Conservation (phyloP, 179 eudicot species). For the Monotropa hypopitys region DNA sequence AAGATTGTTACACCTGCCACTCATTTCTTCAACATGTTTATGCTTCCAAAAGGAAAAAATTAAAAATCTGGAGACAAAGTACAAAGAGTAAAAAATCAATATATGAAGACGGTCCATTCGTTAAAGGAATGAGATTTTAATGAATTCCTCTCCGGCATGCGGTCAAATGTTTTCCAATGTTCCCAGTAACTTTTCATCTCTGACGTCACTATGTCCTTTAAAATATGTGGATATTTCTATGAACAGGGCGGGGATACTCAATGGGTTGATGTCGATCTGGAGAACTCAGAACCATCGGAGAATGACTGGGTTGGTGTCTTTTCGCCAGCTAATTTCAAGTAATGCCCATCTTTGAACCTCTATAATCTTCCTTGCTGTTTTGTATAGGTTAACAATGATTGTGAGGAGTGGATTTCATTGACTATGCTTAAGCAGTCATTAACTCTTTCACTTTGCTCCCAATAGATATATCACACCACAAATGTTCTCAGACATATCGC, state of each 20-base stretch:
- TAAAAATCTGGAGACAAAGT: background rate
- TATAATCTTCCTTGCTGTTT: background rate
- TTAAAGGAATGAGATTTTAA: background rate
- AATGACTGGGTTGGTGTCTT: conserved; percentile 76
- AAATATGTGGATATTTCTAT: background rate
- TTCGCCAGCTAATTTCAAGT: conserved; percentile 67
- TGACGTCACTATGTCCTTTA: background rate
- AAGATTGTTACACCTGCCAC: too few species aligned
- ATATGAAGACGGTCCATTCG: background rate
- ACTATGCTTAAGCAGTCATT: background rate
- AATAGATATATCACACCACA: background rate
- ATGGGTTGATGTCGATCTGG: conserved; percentile 41
- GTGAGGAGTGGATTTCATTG: background rate
- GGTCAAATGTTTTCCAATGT: background rate
- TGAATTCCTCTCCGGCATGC: background rate
- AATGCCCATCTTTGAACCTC: background rate
- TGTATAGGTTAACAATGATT: background rate
- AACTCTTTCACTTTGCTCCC: background rate
- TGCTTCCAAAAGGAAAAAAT: background rate
- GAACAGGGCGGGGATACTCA: conserved; percentile 54
- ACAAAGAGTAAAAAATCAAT: background rate
- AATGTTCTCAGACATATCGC: background rate
- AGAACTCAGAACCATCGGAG: conserved; percentile 33
- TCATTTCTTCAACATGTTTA: too few species aligned
- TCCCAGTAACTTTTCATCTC: background rate